Conservation (phyloP, 805 yeast genomes). For the Ogataea glucozyma region DNA sequence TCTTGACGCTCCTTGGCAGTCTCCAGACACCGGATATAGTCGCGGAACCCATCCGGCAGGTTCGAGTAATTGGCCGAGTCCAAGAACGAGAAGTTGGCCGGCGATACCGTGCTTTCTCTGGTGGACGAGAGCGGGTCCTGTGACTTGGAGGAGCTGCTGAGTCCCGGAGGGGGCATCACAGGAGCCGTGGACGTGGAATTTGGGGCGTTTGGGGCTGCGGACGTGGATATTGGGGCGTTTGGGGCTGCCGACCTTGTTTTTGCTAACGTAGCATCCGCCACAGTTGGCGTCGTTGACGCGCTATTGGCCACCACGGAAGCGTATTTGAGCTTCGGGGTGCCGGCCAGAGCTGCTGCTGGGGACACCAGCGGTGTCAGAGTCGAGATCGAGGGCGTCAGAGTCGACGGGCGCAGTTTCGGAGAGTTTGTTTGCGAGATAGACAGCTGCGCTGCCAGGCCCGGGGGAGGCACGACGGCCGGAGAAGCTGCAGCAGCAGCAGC, state of each 20-base stretch:
- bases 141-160: not conserved
- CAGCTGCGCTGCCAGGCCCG: conserved; percentile 15
- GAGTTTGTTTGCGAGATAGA: conserved; percentile 19
- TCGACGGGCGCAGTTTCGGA: conserved; percentile 19
- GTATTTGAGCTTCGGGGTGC: conserved; percentile 43
- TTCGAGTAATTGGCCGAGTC: conserved; percentile 26
- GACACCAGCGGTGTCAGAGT: conserved; percentile 17
- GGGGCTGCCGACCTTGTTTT: too few relatives aligned
- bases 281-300: conserved; percentile 1
- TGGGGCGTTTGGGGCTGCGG: too few relatives aligned
- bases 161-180: conserved; percentile 6
- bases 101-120: conserved; percentile 14
- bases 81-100: conserved; percentile 21
- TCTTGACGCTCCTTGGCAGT: conserved; percentile 39
- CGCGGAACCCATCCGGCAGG: conserved; percentile 29
- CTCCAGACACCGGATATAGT: conserved; percentile 32
- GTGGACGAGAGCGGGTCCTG: conserved; percentile 1
- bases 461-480: conserved; percentile 11
- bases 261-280: not conserved
- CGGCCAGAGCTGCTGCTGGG: conserved; percentile 33
- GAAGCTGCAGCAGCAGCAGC: conserved; percentile 16
- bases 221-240: too few relatives aligned
- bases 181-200: conserved; percentile 1
- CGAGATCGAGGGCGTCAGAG: conserved; percentile 16
- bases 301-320: conserved; percentile 29